Conservation (phyloP, 495 filamentous ascomycete genomes). For the Delitschia confertaspora region DNA sequence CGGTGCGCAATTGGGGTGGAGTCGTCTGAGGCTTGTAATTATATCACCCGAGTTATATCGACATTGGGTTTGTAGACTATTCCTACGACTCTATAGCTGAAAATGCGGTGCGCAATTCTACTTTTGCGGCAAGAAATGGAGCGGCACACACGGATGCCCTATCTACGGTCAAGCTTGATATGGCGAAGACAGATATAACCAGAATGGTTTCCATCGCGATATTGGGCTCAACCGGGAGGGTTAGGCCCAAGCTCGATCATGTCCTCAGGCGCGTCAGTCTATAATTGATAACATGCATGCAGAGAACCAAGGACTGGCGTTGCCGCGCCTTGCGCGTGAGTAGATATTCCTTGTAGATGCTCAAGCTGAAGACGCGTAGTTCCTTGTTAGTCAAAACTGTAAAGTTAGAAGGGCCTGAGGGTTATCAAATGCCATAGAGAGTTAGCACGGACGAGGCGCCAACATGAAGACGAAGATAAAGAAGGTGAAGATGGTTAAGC, state of each 20-base stretch:
- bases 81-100: slow-evolving; percentile 10
- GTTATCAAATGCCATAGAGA: background rate
- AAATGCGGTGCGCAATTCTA: slow-evolving; percentile 23
- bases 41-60: slow-evolving; percentile 15
- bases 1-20: slow-evolving; percentile 6
- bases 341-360: background rate
- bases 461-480: too few species aligned
- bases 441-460: background rate
- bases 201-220: slow-evolving; percentile 24
- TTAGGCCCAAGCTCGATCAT: slow-evolving; percentile 5
- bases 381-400: slow-evolving; percentile 4
- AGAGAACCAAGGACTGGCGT: too few species aligned
- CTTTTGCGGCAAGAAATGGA: slow-evolving; percentile 22
- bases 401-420: background rate
- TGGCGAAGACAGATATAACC: slow-evolving; percentile 26
- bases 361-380: slow-evolving; percentile 2
- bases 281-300: too few species aligned
- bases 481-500: slow-evolving; percentile 1
- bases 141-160: slow-evolving; percentile 21
- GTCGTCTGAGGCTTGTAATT: slow-evolving; percentile 24
- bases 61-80: background rate
- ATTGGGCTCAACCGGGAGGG: slow-evolving; percentile 21
- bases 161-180: slow-evolving; percentile 20
- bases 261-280: too few species aligned
- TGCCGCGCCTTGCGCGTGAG: too few species aligned